phyloP scores from a whole-genome alignment of 2,329 filamentous ascomycete species.

The Ophiostoma montium region DNA sequence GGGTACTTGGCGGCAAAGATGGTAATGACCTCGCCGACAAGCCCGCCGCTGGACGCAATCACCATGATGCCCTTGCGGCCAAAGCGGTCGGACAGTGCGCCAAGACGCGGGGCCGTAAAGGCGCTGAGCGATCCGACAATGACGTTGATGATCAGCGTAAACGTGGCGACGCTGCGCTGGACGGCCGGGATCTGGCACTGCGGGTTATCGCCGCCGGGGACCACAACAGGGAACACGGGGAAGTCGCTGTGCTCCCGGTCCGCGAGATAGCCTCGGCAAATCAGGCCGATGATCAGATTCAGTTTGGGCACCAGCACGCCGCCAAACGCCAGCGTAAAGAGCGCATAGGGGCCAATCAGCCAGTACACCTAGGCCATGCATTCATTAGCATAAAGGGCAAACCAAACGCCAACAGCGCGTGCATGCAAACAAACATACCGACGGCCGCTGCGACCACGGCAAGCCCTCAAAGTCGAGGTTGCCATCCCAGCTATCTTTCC shows the following conservation, averaged over 20 bases:
- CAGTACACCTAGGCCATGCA: constrained; percentile 51
- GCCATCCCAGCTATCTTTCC: constrained; percentile 29
- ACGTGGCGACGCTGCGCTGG: constrained; percentile 61
- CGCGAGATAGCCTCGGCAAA: constrained; percentile 72
- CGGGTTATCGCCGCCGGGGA: constrained; percentile 55
- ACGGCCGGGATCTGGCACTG: constrained; percentile 67
- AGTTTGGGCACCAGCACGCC: constrained; percentile 75
- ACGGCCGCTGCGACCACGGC: constrained; percentile 49
- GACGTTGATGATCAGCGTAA: constrained; percentile 63
- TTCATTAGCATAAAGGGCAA: background rate
- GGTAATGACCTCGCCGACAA: constrained; percentile 60
- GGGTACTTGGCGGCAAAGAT: constrained; percentile 67
- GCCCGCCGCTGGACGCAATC: constrained; percentile 57
- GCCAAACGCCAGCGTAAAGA: constrained; percentile 78
- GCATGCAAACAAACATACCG: constrained; percentile 28
- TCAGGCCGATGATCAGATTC: constrained; percentile 69
- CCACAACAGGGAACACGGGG: constrained; percentile 46
- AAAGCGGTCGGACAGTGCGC: constrained; percentile 73
- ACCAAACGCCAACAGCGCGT: background rate
- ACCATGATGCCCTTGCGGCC: constrained; percentile 65
- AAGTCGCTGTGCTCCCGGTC: constrained; percentile 48
- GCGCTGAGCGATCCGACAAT: constrained; percentile 66
- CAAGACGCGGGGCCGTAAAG: constrained; percentile 67
- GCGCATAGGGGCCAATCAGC: constrained; percentile 64
- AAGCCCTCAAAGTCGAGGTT: constrained; percentile 44